phyloP scores from a whole-genome alignment of 495 filamentous ascomycete species.

The Penicillium bovifimosum region DNA sequence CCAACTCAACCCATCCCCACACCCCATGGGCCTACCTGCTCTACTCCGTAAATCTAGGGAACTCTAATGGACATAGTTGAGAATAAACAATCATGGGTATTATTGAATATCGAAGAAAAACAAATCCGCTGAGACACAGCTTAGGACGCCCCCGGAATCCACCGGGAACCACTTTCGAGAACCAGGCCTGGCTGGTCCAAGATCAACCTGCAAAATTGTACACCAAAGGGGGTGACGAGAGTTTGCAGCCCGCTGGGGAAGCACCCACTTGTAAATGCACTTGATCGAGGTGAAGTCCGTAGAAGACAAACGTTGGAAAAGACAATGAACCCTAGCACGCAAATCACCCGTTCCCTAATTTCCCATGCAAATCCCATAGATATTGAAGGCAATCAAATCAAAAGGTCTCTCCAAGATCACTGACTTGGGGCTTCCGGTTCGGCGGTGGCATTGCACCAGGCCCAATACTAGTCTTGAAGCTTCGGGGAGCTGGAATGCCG shows the following conservation, averaged over 20 bases:
- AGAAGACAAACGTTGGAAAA: constrained; percentile 10
- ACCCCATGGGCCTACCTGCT: too few species aligned
- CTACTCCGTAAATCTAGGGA: too few species aligned
- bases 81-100: constrained; percentile 29
- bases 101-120: constrained; percentile 23
- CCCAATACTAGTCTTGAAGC: constrained; percentile 46
- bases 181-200: constrained; percentile 5
- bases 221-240: constrained; percentile 7
- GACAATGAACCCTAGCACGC: neutral
- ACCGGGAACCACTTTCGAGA: constrained; percentile 11
- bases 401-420: constrained; percentile 65
- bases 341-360: constrained; percentile 1
- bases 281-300: constrained; percentile 10
- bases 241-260: neutral
- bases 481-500: constrained; percentile 49
- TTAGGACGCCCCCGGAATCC: constrained; percentile 36
- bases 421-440: constrained; percentile 43
- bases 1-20: neutral
- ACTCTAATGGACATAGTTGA: neutral
- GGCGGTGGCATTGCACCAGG: constrained; percentile 52
- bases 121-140: constrained; percentile 40
- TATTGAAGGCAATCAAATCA: constrained; percentile 18
- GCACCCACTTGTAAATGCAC: constrained; percentile 4
- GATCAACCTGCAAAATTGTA: constrained; percentile 12
- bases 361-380: neutral